Conservation (phyloP, 768 basidiomycete genomes). For the Cytidiella melzeri region DNA sequence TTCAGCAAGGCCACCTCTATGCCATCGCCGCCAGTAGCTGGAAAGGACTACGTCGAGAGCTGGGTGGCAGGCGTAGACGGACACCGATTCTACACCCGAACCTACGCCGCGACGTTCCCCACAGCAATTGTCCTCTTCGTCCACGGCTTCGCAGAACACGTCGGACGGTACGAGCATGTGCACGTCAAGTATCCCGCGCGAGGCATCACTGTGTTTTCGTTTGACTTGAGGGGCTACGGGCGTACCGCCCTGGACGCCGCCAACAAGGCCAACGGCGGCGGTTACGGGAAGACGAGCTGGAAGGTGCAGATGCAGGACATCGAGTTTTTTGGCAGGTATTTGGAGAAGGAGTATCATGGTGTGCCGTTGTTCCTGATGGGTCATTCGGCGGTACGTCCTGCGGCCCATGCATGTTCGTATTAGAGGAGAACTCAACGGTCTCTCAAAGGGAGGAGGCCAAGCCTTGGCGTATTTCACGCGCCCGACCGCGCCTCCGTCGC, state of each 20-base stretch:
- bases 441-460: constrained; percentile 63
- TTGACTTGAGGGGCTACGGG: constrained; percentile 79
- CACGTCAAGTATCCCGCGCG: constrained; percentile 48
- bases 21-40: no score
- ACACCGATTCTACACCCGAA: constrained; percentile 66
- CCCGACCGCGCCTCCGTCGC: constrained; percentile 23
- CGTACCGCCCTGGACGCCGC: constrained; percentile 58
- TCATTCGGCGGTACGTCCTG: constrained; percentile 73
- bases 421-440: background rate
- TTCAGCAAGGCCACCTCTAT: no score
- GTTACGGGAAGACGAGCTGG: constrained; percentile 60
- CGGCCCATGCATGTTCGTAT: no score
- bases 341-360: constrained; percentile 35
- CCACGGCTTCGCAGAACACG: constrained; percentile 76
- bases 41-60: constrained; percentile 23
- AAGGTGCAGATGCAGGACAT: constrained; percentile 62
- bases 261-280: constrained; percentile 46
- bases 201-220: constrained; percentile 62
- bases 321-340: constrained; percentile 57
- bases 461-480: constrained; percentile 55
- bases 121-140: constrained; percentile 62
- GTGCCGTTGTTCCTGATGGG: constrained; percentile 68
- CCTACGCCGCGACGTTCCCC: constrained; percentile 38
- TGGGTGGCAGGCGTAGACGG: constrained; percentile 57
- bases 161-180: constrained; percentile 64